These are phyloP conservation scores for Adansonia grandidieri DNA, from an alignment of 441 rosid species.

Conservation along the genomic window DNA sequence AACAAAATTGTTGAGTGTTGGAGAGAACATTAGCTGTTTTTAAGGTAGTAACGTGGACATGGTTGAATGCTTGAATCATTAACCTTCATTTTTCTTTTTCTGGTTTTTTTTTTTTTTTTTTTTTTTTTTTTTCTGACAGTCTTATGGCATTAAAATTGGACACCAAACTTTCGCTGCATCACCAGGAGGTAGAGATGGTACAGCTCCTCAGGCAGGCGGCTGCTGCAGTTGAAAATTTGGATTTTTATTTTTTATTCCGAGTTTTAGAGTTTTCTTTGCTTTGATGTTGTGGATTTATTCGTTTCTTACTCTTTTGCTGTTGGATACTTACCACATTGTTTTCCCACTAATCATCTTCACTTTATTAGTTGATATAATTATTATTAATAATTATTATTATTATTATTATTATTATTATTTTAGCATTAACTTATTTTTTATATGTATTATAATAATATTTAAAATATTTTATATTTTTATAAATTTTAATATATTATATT, in stretches of 20 bases:
- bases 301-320: background rate
- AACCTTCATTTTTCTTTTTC: background rate
- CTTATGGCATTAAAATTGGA: slow-evolving; percentile 40
- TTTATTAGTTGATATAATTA: no score
- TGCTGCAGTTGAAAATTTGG: slow-evolving; percentile 30
- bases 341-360: no score
- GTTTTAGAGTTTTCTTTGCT: slow-evolving; percentile 8
- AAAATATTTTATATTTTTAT: no score
- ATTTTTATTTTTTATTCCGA: background rate
- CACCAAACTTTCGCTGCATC: slow-evolving; percentile 23
- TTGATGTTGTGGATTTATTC: slow-evolving; percentile 2
- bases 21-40: background rate
- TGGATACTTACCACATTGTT: background rate
- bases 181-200: slow-evolving; percentile 33
- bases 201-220: slow-evolving; percentile 31
- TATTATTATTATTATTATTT: no score
- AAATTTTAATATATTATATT: no score
- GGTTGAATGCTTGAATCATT: background rate
- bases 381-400: no score
- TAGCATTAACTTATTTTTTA: no score
- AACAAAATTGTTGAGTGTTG: background rate
- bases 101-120: no score
- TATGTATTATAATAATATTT: no score
- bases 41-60: background rate
- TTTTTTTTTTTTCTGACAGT: slow-evolving; percentile 25